phyloP scores from a whole-genome alignment of 805 yeast genomes.

The Wickerhamiella azyma region DNA sequence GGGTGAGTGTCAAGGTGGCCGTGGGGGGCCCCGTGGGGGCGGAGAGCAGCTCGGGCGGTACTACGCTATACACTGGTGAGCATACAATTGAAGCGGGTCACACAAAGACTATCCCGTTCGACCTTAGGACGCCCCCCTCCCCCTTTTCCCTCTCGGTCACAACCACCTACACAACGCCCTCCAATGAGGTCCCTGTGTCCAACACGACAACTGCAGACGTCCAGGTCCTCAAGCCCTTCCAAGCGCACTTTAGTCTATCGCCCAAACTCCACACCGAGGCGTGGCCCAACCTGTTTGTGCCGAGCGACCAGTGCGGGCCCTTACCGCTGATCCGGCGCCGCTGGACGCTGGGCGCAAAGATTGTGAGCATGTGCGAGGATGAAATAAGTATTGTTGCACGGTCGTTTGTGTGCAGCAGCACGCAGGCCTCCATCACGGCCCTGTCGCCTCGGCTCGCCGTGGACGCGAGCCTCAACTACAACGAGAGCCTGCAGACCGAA shows the following conservation, averaged over 20 bases:
- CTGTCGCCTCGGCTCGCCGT: not conserved
- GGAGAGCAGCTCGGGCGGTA: not conserved
- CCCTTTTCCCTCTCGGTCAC: slow-evolving; percentile 10
- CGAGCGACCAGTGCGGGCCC: slow-evolving; percentile 16
- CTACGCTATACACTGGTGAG: not conserved
- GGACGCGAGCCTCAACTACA: slow-evolving; percentile 5
- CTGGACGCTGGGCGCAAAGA: slow-evolving; percentile 25
- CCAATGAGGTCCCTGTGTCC: slow-evolving; percentile 21
- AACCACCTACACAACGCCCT: slow-evolving; percentile 15
- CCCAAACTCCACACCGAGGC: slow-evolving; percentile 23
- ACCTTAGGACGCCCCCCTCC: slow-evolving; percentile 8
- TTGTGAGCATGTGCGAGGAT: slow-evolving; percentile 18
- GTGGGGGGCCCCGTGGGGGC: not conserved
- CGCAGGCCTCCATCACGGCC: not conserved
- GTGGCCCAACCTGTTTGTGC: slow-evolving; percentile 29
- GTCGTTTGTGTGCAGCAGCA: not conserved
- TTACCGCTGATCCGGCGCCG: slow-evolving; percentile 23
- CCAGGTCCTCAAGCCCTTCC: slow-evolving; percentile 26
- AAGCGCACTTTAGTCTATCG: slow-evolving; percentile 25
- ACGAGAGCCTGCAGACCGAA: slow-evolving; percentile 1
- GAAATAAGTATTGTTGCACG: slow-evolving; percentile 6
- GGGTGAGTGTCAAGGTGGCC: slow-evolving; percentile 9
- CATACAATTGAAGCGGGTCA: not conserved
- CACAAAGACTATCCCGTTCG: not conserved
- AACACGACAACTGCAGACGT: slow-evolving; percentile 17